Conservation (phyloP, 345 rosid species). For the Gossypium arboreum region DNA sequence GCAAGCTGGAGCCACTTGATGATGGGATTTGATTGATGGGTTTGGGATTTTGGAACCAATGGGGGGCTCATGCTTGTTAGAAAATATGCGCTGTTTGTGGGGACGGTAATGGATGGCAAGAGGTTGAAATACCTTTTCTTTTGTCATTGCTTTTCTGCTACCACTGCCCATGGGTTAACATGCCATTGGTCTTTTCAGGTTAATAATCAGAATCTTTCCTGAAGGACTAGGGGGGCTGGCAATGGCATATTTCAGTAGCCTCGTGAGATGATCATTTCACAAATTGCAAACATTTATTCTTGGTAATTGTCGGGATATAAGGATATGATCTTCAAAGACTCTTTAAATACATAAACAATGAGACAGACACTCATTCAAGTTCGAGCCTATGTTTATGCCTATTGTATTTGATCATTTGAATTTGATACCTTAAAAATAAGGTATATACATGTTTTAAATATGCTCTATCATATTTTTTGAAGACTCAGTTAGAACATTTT, state of each 20-base stretch:
- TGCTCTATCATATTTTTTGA: too few species aligned
- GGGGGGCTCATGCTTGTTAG: slow-evolving; percentile 25
- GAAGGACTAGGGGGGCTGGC: not conserved
- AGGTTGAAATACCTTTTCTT: not conserved
- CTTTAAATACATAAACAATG: too few species aligned
- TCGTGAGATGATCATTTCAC: not conserved
- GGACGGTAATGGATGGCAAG: slow-evolving; percentile 48
- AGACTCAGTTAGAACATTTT: too few species aligned
- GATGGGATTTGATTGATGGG: slow-evolving; percentile 55
- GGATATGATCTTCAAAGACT: too few species aligned
- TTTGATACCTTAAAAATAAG: too few species aligned
- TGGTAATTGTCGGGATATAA: not conserved
- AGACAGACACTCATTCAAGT: too few species aligned
- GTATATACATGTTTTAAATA: too few species aligned
- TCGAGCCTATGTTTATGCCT: too few species aligned
- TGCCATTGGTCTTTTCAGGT: slow-evolving; percentile 17
- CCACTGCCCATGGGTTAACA: slow-evolving; percentile 21
- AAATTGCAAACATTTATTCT: not conserved
- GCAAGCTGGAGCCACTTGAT: slow-evolving; percentile 5
- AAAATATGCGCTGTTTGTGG: slow-evolving; percentile 36
- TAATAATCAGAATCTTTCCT: slow-evolving; percentile 24
- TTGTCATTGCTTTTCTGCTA: slow-evolving; percentile 5
- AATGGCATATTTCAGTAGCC: slow-evolving; percentile 3
- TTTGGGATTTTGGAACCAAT: slow-evolving; percentile 39
- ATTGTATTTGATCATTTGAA: too few species aligned